phyloP scores from a whole-genome alignment of 305 asterid genomes.

The Plantago coronopus region DNA sequence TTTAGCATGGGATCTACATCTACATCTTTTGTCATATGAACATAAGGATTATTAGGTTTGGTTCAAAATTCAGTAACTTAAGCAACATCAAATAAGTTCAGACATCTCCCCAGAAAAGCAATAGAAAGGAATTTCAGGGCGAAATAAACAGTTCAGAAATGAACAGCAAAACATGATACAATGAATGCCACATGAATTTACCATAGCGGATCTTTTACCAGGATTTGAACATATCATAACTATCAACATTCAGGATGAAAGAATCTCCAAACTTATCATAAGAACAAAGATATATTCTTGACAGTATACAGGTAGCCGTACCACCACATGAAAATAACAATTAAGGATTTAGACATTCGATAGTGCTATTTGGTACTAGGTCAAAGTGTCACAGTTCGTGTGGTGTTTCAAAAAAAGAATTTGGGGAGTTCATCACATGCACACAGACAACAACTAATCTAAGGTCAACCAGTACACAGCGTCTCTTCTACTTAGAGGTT shows the following conservation, averaged over 20 bases:
- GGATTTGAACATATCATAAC: not conserved
- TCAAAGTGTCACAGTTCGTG: not conserved
- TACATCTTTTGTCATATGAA: not conserved
- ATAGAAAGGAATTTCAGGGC: constrained; percentile 7
- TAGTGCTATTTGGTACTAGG: no score
- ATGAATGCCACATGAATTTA: not conserved
- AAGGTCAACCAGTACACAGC: constrained; percentile 18
- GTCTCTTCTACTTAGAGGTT: not conserved
- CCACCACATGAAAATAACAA: not conserved
- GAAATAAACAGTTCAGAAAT: no score
- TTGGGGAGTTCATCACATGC: no score
- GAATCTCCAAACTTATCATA: not conserved
- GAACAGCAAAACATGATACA: not conserved
- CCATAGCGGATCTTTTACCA: no score
- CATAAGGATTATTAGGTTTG: not conserved
- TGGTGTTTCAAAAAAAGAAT: not conserved
- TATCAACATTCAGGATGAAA: not conserved
- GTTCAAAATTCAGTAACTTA: not conserved
- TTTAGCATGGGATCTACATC: constrained; percentile 9
- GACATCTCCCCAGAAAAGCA: not conserved
- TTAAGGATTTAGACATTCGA: not conserved
- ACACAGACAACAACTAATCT: constrained; percentile 1
- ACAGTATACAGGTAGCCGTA: not conserved
- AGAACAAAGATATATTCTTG: not conserved
- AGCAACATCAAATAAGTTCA: not conserved